phyloP scores from a whole-genome alignment of 495 filamentous ascomycete genomes.

The Aspergillus kassunensis region DNA sequence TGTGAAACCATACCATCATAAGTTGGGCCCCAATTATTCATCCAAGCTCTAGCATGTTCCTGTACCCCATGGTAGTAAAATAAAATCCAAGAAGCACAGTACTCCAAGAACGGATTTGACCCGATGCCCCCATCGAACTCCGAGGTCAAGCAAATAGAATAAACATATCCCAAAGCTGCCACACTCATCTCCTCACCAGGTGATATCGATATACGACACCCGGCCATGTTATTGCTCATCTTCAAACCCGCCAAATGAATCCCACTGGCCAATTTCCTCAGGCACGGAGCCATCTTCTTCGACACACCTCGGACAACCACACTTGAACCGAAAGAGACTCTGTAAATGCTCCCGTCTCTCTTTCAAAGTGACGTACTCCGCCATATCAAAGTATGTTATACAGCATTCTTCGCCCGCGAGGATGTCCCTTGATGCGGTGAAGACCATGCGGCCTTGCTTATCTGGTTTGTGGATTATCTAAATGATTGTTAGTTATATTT shows the following conservation, averaged over 20 bases:
- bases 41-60: too few species aligned
- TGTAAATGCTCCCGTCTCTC: slow-evolving; percentile 29
- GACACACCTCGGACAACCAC: slow-evolving; percentile 30
- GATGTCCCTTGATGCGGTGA: slow-evolving; percentile 33
- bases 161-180: too few species aligned
- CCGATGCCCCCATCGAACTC: too few species aligned
- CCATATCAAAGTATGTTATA: slow-evolving; percentile 39
- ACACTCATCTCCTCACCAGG: too few species aligned
- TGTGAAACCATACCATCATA: too few species aligned
- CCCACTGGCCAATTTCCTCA: slow-evolving; percentile 13
- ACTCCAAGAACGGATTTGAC: too few species aligned
- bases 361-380: slow-evolving; percentile 17
- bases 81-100: too few species aligned
- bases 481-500: background rate
- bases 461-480: slow-evolving; percentile 39
- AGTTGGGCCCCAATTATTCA: too few species aligned
- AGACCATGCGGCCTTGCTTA: slow-evolving; percentile 33
- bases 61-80: too few species aligned
- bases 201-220: too few species aligned
- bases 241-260: slow-evolving; percentile 5
- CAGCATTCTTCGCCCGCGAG: slow-evolving; percentile 37
- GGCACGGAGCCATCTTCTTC: slow-evolving; percentile 19
- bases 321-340: slow-evolving; percentile 31
- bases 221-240: too few species aligned
- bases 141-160: too few species aligned